Percentiles rank a stretch among this genome's conserved stretches.
These are phyloP conservation scores for Phytopythium vexans DNA, from an alignment of 352 stramenopile genomes.

Conservation along the genomic window DNA sequence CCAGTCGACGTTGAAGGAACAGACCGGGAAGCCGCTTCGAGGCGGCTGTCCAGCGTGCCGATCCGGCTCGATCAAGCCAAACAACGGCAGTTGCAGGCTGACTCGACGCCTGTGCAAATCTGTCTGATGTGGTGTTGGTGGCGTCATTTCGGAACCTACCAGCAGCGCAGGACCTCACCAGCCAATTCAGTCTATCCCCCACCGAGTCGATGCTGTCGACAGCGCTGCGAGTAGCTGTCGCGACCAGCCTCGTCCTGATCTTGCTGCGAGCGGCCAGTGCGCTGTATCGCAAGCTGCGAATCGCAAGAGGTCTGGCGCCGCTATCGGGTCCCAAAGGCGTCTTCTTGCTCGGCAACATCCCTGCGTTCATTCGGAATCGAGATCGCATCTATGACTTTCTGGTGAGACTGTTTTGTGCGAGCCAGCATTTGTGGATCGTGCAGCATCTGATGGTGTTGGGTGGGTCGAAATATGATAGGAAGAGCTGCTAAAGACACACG, in stretches of 20 bases:
- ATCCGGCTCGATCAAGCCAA: no score
- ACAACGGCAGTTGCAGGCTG: no score
- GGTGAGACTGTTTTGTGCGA: conserved; percentile 6
- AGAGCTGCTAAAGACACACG: conserved; percentile 33
- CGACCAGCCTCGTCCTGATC: background rate
- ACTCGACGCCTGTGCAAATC: no score
- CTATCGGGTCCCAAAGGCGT: conserved; percentile 35
- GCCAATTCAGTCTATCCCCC: no score
- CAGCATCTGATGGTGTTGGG: background rate
- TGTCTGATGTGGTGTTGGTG: no score
- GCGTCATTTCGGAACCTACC: no score
- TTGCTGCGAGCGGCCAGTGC: background rate
- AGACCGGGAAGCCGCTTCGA: no score
- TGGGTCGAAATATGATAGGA: conserved; percentile 14
- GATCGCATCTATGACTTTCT: conserved; percentile 59
- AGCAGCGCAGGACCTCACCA: no score
- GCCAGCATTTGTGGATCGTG: background rate
- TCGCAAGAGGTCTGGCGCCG: conserved; percentile 40
- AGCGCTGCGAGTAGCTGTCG: background rate
- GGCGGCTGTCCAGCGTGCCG: no score
- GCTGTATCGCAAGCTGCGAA: conserved; percentile 46
- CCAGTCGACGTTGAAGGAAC: no score
- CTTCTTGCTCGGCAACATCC: conserved; percentile 54
- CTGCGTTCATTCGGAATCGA: conserved; percentile 43
- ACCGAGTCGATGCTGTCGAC: background rate